phyloP scores from a whole-genome alignment of 192 early-diverging fungal species.

The Lobosporangium transversale region DNA sequence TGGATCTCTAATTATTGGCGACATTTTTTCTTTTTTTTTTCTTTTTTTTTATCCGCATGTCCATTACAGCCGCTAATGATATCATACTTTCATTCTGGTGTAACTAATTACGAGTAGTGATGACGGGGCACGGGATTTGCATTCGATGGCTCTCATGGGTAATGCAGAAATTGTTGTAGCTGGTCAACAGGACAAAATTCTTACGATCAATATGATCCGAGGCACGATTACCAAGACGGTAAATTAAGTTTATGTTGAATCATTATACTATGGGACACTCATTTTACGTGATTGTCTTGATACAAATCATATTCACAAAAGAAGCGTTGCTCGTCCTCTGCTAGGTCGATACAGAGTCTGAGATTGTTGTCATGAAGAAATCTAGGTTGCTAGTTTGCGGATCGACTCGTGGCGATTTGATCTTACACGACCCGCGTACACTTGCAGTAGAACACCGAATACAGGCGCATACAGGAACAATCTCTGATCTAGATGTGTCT shows the following conservation, averaged over 20 bases:
- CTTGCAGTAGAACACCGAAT: constrained; percentile 70
- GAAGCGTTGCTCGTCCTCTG: no score
- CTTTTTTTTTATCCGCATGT: no score
- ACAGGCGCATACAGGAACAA: constrained; percentile 78
- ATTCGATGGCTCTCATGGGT: constrained; percentile 65
- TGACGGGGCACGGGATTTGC: constrained; percentile 59
- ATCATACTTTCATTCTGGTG: background rate
- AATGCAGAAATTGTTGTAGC: constrained; percentile 69
- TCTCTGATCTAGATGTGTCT: constrained; percentile 80
- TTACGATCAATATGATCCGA: constrained; percentile 58
- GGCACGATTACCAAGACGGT: constrained; percentile 59
- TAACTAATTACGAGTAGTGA: constrained; percentile 35
- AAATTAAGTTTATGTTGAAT: constrained; percentile 18
- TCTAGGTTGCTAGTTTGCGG: constrained; percentile 72
- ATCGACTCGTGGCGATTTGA: constrained; percentile 69
- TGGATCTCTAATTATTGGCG: no score
- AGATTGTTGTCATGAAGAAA: constrained; percentile 75
- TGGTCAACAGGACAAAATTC: constrained; percentile 64
- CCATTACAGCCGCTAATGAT: background rate
- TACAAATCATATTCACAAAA: no score
- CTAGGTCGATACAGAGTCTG: constrained; percentile 55
- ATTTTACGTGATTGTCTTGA: no score
- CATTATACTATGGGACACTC: no score
- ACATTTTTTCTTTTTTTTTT: no score
- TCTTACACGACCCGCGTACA: constrained; percentile 72